A percentile compares a stretch with the other conserved stretches of the same genome.
Evolutionary conservation across 2,329 filamentous ascomycete genomes (phyloP).

Genomic region (Colletotrichum limetticola): DNA sequence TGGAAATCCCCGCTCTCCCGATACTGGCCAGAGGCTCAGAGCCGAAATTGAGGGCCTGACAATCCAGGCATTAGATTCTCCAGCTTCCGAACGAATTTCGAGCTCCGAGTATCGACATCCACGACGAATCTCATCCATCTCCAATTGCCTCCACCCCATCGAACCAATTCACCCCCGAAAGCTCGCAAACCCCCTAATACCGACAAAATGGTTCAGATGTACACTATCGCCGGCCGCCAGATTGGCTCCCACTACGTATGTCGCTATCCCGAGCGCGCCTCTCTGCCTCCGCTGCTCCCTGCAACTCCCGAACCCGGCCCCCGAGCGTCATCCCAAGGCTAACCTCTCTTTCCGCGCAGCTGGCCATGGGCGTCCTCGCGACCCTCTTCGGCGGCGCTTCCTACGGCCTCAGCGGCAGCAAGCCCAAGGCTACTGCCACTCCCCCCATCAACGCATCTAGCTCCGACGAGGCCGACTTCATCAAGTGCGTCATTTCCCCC

Average conservation of each 20-base stretch:
- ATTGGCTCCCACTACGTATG: constrained; percentile 71
- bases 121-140: constrained; percentile 34
- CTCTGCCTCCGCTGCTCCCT: constrained; percentile 6
- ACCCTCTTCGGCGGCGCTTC: constrained; percentile 51
- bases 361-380: constrained; percentile 67
- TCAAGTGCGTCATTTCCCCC: constrained; percentile 61
- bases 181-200: constrained; percentile 39
- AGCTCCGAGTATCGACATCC: constrained; percentile 35
- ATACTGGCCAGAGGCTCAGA: neutral
- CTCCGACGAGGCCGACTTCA: constrained; percentile 72
- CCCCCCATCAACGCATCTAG: constrained; percentile 72
- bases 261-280: constrained; percentile 38
- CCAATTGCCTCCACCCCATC: constrained; percentile 43
- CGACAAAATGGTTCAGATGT: constrained; percentile 60
- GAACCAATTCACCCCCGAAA: constrained; percentile 41
- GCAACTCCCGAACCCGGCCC: constrained; percentile 8
- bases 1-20: constrained; percentile 10
- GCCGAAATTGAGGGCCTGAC: neutral
- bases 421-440: constrained; percentile 53
- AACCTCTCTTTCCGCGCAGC: constrained; percentile 48
- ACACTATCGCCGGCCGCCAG: constrained; percentile 68
- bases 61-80: constrained; percentile 14
- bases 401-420: constrained; percentile 58
- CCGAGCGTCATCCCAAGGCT: constrained; percentile 33
- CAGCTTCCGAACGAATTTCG: constrained; percentile 37